Base-by-base conservation (phyloP, 1,284 basidiomycete genomes). In the Cutaneotrichosporon mucoides region DNA sequence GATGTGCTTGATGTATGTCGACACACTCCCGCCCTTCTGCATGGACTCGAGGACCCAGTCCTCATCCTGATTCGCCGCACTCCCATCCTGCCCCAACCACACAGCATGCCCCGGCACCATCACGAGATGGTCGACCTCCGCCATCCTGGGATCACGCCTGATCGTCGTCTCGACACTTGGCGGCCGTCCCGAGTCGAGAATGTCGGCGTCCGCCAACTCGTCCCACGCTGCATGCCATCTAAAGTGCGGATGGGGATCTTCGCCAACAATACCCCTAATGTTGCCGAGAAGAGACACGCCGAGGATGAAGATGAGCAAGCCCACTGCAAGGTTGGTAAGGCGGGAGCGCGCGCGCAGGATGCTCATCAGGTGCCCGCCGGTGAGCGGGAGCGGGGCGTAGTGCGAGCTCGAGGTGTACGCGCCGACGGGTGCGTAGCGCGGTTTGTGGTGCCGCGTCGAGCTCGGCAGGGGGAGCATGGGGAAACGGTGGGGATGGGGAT, bases 31-130 rank as follows among this genome's bases (percentile, higher is more conserved):
- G 0, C 87, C 88, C 61, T 78, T 83, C 77, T 96, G 94, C 76
- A 90, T 91, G 8, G 84, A 78, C 69, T 95, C 89, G 13, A 98
- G 79, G 1, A 90, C 81, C 94, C 95, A 98, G 52, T 86, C 80
- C 15, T 82, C 80, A 56, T 90, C 87, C 38, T 85, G 24, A 24
- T 24, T 63, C 4, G 50, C 53, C 48, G 82, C 79, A 1, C 79
- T 76, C 13, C 81, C 77, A 56, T 80, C 79, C 34, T 68, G 63
- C 0, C 81, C 76, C 5, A 63, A 53, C 92, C 92, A 97, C 47
- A 97, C 88, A 1, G 90, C 89, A 77, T 98, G 94, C 0, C 93
- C 92, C 0, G 92, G 90, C 1, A 98, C 90, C 60, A 96, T 80
- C 60, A 96, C 84, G 57, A 96, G 82, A 75, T 95, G 90, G 34